Conservation (phyloP, 1,284 basidiomycete species). For the Puccinia horiana region DNA sequence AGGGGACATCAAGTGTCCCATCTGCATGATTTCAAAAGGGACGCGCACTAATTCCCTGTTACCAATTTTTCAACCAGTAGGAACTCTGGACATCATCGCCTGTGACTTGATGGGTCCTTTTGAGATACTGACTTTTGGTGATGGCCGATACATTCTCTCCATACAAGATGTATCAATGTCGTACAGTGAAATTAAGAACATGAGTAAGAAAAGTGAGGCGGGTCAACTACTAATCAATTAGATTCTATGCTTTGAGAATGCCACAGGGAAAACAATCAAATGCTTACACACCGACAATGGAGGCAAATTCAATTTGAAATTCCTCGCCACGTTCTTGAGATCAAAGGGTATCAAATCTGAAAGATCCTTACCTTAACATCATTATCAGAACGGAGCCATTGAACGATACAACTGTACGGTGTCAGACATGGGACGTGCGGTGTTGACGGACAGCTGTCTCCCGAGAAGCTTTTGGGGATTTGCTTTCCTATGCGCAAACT, state of each 20-base stretch:
- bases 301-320: slow-evolving; percentile 10
- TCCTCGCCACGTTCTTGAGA: background rate
- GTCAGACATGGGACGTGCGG: background rate
- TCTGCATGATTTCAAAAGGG: background rate
- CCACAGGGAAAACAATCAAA: slow-evolving; percentile 2
- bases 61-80: background rate
- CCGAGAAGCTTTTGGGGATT: background rate
- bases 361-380: background rate
- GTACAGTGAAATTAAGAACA: background rate
- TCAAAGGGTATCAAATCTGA: slow-evolving; percentile 12
- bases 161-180: background rate
- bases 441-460: background rate
- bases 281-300: slow-evolving; percentile 7
- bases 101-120: slow-evolving; percentile 34
- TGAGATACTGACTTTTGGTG: background rate
- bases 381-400: slow-evolving; percentile 10
- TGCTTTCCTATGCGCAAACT: background rate
- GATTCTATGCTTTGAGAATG: background rate
- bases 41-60: background rate
- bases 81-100: background rate
- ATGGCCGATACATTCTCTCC: background rate
- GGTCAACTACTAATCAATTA: background rate
- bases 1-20: background rate
- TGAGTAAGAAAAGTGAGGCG: slow-evolving; percentile 13
- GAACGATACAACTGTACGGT: background rate